Evolutionary conservation across 208 protist species (phyloP).

Genomic region (Trypanosoma conorhini): DNA sequence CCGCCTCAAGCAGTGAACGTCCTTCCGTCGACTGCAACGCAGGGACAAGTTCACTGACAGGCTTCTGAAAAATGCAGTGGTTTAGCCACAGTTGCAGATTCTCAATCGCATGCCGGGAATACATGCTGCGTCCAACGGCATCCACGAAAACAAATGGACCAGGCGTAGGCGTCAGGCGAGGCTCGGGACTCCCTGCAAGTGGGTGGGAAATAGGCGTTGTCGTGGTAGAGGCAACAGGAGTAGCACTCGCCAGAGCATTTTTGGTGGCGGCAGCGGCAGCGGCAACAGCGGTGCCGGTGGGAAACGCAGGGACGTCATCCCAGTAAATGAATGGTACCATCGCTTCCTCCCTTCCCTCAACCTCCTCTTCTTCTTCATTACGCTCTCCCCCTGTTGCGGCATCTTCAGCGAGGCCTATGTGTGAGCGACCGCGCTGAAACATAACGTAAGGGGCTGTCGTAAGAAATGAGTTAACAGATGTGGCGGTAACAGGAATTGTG

Average conservation of each 20-base stretch:
- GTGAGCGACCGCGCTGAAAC: constrained; percentile 22
- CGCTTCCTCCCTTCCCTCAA: constrained; percentile 18
- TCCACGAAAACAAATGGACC: constrained; percentile 29
- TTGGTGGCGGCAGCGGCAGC: background rate
- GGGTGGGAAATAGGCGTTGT: background rate
- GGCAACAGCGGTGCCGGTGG: background rate
- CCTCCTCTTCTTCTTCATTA: background rate
- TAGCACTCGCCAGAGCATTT: background rate
- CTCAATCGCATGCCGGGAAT: constrained; percentile 29
- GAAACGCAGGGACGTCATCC: constrained; percentile 20
- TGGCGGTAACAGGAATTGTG: constrained; percentile 74
- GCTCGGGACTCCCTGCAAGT: background rate
- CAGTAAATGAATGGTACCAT: constrained; percentile 32
- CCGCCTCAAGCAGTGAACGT: constrained; percentile 64
- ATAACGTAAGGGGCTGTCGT: constrained; percentile 56
- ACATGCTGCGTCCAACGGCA: constrained; percentile 12
- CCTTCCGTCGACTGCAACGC: constrained; percentile 60
- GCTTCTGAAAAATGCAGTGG: constrained; percentile 60
- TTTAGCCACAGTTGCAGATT: constrained; percentile 80
- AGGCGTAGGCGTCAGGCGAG: background rate
- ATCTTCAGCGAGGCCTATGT: constrained; percentile 23
- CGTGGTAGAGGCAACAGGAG: background rate
- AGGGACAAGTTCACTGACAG: constrained; percentile 57
- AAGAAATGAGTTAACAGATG: constrained; percentile 89
- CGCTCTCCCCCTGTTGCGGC: background rate